Base-by-base conservation (phyloP, 306 rosid species). In the Ochetophila trinervis region DNA sequence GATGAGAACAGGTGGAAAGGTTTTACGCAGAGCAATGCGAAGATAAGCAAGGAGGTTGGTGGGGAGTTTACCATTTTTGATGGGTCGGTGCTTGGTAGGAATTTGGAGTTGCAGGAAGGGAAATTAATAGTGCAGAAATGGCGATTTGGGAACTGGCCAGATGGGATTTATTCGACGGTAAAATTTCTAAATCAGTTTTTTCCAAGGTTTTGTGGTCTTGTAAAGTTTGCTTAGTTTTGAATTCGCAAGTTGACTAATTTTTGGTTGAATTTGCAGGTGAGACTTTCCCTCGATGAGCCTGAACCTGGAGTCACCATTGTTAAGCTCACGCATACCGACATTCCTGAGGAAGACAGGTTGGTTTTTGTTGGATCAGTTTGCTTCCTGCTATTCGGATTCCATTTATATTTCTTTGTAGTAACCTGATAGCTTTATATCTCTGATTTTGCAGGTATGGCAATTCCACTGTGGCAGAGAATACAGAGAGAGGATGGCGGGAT, bases 1-100 rank as follows among this genome's bases (percentile, higher is more conserved):
- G 99, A 93, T 70, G 99, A 93, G 72, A 93, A 93, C 66, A 83
- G 97, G 66, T 93, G 99, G 99, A 90, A 83, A 69, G 99, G 99
- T 8, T 90, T 93, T 32, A 88, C 95, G 6, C 95, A 85, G 82
- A 93, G 99, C 60, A 83, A 86, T 86, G 95, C 99, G 0, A 88
- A 58, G 79, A 93, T 93, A 60, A 93, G 90, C 60, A 93, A 90
- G 56, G 96, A 86, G 69, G 96, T 88, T 60, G 96, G 95, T 42
- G 99, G 96, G 11, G 96, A 88, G n/a, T 68, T 93, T 30, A 83
- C 74, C 27, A 83, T 93, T 45, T 93, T 93, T 53, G 97, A 90
- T 59, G 99, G 99, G 11, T 87, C 99, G 5, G 99, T 93, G 19
- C 84, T 87, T 0, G 99, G 99, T 32, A 78, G 57, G 60, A 84